These are phyloP conservation scores for Penicillium ochrochloron DNA, from an alignment of 495 filamentous ascomycete species.

Conservation along the genomic window DNA sequence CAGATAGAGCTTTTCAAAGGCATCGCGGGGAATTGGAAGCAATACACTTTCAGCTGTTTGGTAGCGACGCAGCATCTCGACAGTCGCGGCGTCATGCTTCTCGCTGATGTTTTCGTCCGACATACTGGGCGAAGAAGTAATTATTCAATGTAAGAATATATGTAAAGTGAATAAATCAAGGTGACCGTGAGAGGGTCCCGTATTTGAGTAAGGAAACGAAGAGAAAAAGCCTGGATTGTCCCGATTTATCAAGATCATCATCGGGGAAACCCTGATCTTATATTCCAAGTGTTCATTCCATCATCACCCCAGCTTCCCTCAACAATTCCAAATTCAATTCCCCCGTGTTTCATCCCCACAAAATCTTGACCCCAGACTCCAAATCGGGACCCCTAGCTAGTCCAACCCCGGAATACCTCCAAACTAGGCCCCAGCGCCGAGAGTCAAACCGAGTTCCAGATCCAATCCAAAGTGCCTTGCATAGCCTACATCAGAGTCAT, in stretches of 20 bases:
- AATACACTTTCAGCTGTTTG: conserved; percentile 44
- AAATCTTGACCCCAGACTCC: conserved; percentile 5
- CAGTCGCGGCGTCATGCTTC: conserved; percentile 25
- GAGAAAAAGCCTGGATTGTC: background rate
- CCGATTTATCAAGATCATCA: background rate
- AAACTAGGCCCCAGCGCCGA: background rate
- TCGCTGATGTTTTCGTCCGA: conserved; percentile 31
- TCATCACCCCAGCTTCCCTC: background rate
- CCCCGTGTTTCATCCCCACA: background rate
- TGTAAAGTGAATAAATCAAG: background rate
- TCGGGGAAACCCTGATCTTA: conserved; percentile 4
- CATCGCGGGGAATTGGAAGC: conserved; percentile 54
- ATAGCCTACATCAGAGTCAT: conserved; percentile 1
- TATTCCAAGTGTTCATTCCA: background rate
- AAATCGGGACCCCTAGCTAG: conserved; percentile 1
- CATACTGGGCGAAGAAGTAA: conserved; percentile 18
- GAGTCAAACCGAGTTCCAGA: conserved; percentile 1
- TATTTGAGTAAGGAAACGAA: background rate
- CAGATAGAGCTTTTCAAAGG: conserved; percentile 78
- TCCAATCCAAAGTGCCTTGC: conserved; percentile 9
- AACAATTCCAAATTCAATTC: conserved; percentile 9
- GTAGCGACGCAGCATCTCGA: conserved; percentile 35
- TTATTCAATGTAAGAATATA: background rate
- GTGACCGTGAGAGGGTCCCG: background rate
- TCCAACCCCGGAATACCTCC: conserved; percentile 3